A percentile compares a stretch with the other conserved stretches of the same genome.
phyloP scores from a whole-genome alignment of 176 grass and related monocot species.

The Bromus sterilis region DNA sequence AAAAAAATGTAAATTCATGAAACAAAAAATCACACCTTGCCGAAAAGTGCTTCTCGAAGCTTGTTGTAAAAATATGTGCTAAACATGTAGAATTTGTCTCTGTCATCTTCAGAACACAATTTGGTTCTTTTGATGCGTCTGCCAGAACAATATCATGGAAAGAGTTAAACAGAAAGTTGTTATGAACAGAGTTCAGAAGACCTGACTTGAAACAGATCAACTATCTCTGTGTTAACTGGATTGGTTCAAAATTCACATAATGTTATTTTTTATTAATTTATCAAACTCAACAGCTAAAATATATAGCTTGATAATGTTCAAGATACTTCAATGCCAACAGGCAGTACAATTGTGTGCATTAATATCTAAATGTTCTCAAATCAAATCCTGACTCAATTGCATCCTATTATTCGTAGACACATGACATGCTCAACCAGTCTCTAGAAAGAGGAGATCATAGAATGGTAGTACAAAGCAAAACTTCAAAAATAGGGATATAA shows the following conservation, averaged over 20 bases:
- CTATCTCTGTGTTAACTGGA: background rate
- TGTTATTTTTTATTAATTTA: background rate
- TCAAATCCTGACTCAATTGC: background rate
- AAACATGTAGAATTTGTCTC: conserved; percentile 67
- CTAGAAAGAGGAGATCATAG: background rate
- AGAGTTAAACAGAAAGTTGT: conserved; percentile 2
- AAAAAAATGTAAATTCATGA: conserved; percentile 15
- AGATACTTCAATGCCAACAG: background rate
- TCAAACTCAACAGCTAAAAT: background rate
- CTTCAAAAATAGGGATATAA: background rate
- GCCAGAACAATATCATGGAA: conserved; percentile 16
- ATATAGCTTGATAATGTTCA: background rate
- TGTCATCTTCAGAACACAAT: conserved; percentile 15
- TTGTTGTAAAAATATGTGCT: conserved; percentile 93
- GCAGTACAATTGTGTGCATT: background rate
- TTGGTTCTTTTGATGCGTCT: conserved; percentile 60
- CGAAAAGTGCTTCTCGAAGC: conserved; percentile 56
- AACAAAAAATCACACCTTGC: conserved; percentile 27
- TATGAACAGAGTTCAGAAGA: background rate
- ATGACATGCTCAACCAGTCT: background rate
- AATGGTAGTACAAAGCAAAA: background rate
- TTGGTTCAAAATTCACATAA: background rate
- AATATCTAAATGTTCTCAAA: background rate
- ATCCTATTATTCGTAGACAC: background rate
- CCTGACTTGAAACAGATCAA: background rate